Base-by-base conservation (phyloP, 2,329 filamentous ascomycete genomes). In the Penicillium sp. region DNA sequence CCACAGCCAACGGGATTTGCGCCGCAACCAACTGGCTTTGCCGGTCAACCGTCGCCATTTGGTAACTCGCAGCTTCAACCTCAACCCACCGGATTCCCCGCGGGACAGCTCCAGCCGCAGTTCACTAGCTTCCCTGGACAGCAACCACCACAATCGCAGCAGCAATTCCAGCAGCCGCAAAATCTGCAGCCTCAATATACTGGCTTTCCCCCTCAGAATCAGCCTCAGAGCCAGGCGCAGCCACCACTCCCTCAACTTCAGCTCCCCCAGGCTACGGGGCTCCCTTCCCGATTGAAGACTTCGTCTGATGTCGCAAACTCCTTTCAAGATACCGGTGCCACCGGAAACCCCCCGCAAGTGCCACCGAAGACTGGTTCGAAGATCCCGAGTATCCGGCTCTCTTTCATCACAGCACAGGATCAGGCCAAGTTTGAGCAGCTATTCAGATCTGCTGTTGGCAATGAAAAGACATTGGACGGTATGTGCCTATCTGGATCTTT, bases 351-450 rank as follows among this genome's bases (percentile, higher is more conserved):
- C 26, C 79, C 85, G 10, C 75, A 85, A 12, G 82, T 87, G 64
- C 84, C 87, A 59, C 81, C 87, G 6, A 85, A 84, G 65, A 71
- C 54, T 26, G 75, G 81, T 12, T 86, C 83, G 63, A 94, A 88
- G 76, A 96, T 99, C 51, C 94, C 94, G 26, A 97, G 89, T 70
- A 95, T 97, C 60, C 84, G 94, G 45, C 77, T 99, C 56, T 96
- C 92, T 3, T 99, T 99, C 72, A 96, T 99, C 67, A 96, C 93
- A 2, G 92, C 90, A 24, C 85, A 88, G 66, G 94, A 99, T 69
- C 94, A 99, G 74, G 84, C 90, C 66, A 96, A 96, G 76, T 99
- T 99, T 65, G 94, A 99, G 78, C 94, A 94, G 52, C 77, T 99
- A 39, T 99, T 99, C 80, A 96, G 94, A 76, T 95, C 92, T 50